A percentile compares a stretch with the other conserved stretches of the same genome.
Conservation (phyloP, 441 rosid species). For the Theobroma grandiflorum region DNA sequence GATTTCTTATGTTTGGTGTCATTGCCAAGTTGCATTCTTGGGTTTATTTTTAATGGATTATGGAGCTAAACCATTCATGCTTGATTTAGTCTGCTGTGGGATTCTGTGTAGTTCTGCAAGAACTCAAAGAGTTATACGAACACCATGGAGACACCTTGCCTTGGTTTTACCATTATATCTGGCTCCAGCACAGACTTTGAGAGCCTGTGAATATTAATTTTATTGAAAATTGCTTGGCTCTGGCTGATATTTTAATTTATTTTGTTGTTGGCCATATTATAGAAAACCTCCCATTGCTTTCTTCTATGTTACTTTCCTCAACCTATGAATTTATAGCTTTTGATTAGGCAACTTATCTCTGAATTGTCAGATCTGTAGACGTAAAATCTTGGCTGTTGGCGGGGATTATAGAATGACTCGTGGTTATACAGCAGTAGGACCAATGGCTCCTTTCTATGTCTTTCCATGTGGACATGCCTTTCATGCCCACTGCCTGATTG, state of each 20-base stretch:
- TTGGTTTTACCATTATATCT: neutral
- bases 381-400: conserved; percentile 75
- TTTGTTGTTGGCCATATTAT: conserved; percentile 7
- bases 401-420: conserved; percentile 75
- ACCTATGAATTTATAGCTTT: neutral
- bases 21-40: conserved; percentile 9
- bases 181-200: conserved; percentile 5
- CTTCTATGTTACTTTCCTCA: neutral
- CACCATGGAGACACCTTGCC: neutral
- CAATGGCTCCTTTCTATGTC: conserved; percentile 92
- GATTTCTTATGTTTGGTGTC: conserved; percentile 10
- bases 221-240: conserved; percentile 8
- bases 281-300: conserved; percentile 9
- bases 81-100: conserved; percentile 17
- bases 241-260: conserved; percentile 12
- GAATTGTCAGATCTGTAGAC: conserved; percentile 73
- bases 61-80: conserved; percentile 25
- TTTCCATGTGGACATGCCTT: conserved; percentile 98
- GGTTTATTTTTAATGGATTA: conserved; percentile 14
- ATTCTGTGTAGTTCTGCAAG: neutral
- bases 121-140: conserved; percentile 4
- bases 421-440: conserved; percentile 79
- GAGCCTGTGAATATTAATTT: conserved; percentile 16
- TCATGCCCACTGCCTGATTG: conserved; percentile 89
- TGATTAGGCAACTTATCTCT: conserved; percentile 22